Base-by-base conservation (phyloP, 345 rosid genomes). In the Citrus medica region DNA sequence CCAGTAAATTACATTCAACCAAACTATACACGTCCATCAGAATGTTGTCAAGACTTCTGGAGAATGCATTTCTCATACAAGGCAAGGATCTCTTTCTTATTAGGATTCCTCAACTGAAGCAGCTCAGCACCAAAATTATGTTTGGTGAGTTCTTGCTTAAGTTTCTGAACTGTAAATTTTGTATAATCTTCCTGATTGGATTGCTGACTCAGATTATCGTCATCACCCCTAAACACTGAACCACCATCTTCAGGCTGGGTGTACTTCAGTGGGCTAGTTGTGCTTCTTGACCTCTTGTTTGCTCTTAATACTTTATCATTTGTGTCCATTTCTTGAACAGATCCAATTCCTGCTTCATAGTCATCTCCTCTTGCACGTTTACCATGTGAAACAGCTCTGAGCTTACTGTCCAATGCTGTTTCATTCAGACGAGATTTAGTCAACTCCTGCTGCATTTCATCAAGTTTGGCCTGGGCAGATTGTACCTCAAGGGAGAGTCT, bases 141-240 rank as follows among this genome's bases (percentile, higher is more conserved):
- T 84, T 88, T 97, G 0, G 94, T 94, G 62, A 97, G 91, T 53
- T 97, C 99, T 81, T 92, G 96, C 90, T 85, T 97, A 2, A 97
- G 96, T 79, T 83, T 91, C 85, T 84, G 94, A 53, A 93, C 80
- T 0, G 96, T 93, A 71, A 92, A 90, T 86, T 93, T 93, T 6
- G 84, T 88, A 83, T 93, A 92, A 78, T 97, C 98, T 66, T 86
- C 94, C 76, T 83, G 91, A 32, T 84, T 86, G 17, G 79, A 80
- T 69, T 87, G 96, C 71, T 88, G 88, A 79, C 91, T 90, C 60
- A 81, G 86, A 77, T 84, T 86, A 61, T 90, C 91, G 27, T 91
- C 94, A 17, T 91, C 91, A 2, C 87, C 92, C 82, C 71, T 84
- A 82, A 84, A 92, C 27, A 90, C 80, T 0, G 93, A 88, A 62